phyloP scores from a whole-genome alignment of 148 eudicot species.

The Chenopodium berlandieri region DNA sequence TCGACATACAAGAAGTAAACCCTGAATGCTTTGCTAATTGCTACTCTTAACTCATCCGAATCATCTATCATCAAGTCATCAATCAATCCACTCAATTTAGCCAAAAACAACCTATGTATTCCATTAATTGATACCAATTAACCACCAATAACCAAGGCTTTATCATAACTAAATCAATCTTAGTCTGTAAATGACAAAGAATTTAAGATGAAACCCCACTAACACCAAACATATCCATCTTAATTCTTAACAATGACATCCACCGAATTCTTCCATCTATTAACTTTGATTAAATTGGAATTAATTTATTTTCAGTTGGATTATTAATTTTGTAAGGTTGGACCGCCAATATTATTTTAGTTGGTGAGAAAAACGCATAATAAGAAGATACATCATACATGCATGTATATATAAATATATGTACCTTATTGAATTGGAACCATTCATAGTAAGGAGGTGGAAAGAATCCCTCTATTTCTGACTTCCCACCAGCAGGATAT shows the following conservation, averaged over 20 bases:
- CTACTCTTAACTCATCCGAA: not conserved
- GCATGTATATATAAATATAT: not conserved
- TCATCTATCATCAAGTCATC: no score
- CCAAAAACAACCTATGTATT: no score
- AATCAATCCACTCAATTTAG: no score
- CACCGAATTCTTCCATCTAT: no score
- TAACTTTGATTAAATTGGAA: no score
- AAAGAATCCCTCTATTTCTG: conserved; percentile 76
- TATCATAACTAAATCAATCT: not conserved
- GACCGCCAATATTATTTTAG: not conserved
- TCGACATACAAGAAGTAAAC: not conserved
- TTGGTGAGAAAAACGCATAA: not conserved
- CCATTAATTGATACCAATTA: not conserved
- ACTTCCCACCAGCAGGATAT: conserved; percentile 76
- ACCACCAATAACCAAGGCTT: not conserved
- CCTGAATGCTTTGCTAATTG: not conserved
- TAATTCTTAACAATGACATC: no score
- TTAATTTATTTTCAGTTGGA: no score
- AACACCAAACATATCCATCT: no score
- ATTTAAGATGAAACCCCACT: no score
- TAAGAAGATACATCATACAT: not conserved
- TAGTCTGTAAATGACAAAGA: not conserved
- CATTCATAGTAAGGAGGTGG: conserved; percentile 92
- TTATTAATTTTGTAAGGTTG: no score
- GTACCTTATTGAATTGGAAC: conserved; percentile 77